These are phyloP conservation scores for Globisporangium abappressorium DNA, from an alignment of 352 stramenopile species.

Conservation along the genomic window DNA sequence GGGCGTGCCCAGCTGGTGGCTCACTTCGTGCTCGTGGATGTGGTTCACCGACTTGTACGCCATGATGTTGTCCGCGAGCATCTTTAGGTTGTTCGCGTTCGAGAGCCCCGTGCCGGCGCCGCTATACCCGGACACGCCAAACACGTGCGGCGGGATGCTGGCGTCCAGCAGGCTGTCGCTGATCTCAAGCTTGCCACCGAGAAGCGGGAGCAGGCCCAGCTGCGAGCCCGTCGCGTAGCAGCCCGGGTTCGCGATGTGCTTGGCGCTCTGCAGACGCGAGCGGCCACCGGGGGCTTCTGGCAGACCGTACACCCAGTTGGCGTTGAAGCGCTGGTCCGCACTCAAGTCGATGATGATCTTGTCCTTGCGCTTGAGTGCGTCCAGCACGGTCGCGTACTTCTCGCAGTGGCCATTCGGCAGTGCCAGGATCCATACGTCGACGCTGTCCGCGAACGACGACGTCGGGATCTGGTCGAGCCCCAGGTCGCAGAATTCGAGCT, in stretches of 20 bases:
- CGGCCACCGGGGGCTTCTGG: constrained; percentile 74
- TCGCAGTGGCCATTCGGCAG: constrained; percentile 86
- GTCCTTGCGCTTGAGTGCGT: constrained; percentile 61
- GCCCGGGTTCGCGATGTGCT: constrained; percentile 86
- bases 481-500: constrained; percentile 82
- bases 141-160: constrained; percentile 73
- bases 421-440: constrained; percentile 86
- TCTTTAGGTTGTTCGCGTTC: constrained; percentile 74
- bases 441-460: constrained; percentile 67
- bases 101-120: constrained; percentile 81
- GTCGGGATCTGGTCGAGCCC: constrained; percentile 70
- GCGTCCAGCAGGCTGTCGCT: constrained; percentile 51
- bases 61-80: constrained; percentile 86
- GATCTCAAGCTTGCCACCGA: constrained; percentile 61
- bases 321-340: constrained; percentile 88
- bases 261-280: constrained; percentile 50
- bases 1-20: constrained; percentile 71
- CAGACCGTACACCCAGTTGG: constrained; percentile 82
- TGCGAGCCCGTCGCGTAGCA: constrained; percentile 87
- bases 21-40: constrained; percentile 88
- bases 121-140: constrained; percentile 89
- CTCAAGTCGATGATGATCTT: constrained; percentile 87
- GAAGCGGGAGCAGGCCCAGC: constrained; percentile 72
- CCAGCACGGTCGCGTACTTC: constrained; percentile 69
- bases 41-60: constrained; percentile 90